phyloP scores from a whole-genome alignment of 345 rosid genomes.

The Erucastrum elatum region DNA sequence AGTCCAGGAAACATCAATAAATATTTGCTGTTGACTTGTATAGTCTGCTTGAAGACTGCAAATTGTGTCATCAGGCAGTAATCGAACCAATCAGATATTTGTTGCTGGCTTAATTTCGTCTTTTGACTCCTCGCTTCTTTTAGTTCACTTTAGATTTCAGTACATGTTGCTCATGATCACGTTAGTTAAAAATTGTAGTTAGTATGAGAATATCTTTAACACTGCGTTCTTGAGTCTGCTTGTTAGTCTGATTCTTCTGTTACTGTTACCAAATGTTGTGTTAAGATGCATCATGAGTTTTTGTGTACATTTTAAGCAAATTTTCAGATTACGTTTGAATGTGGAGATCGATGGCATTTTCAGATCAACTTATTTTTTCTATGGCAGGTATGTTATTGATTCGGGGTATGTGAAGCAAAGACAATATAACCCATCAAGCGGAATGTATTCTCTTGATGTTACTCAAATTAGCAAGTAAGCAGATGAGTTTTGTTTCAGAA shows the following conservation, averaged over 20 bases:
- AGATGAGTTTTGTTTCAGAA: conserved; percentile 3
- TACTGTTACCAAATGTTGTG: conserved; percentile 4
- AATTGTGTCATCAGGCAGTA: background rate
- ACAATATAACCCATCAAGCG: conserved; percentile 86
- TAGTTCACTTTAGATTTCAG: conserved; percentile 4
- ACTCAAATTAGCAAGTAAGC: conserved; percentile 97
- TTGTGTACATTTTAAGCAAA: conserved; percentile 11
- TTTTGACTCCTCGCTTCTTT: background rate
- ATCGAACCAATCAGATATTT: conserved; percentile 1
- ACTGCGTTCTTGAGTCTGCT: conserved; percentile 16
- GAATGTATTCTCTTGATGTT: conserved; percentile 97
- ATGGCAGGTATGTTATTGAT: conserved; percentile 88
- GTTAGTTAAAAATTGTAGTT: background rate
- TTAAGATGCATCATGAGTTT: background rate
- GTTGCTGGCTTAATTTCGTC: background rate
- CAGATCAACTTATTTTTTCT: conserved; percentile 30
- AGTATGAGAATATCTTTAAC: background rate
- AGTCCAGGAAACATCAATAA: background rate
- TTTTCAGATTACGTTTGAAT: conserved; percentile 1
- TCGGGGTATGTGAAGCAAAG: conserved; percentile 95
- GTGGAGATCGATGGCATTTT: conserved; percentile 19
- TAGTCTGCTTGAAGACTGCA: conserved; percentile 4
- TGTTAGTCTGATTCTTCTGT: background rate
- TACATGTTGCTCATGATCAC: conserved; percentile 9
- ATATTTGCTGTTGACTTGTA: background rate